Evolutionary conservation across 768 basidiomycete genomes (phyloP).

Genomic region (Psilocybe tampanensis): DNA sequence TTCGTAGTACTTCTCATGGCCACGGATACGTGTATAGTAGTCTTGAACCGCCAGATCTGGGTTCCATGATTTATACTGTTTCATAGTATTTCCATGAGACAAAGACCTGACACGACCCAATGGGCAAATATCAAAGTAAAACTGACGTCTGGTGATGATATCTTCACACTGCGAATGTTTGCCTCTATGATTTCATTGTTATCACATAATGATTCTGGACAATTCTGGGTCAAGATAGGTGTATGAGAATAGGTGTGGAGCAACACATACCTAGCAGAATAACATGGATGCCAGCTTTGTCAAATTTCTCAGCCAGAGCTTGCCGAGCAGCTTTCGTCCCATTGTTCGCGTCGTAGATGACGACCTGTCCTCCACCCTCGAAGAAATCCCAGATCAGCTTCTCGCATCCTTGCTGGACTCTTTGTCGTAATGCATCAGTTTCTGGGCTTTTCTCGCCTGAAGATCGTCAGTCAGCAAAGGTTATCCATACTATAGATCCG

Average conservation of each 20-base stretch:
- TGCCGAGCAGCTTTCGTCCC: slow-evolving; percentile 71
- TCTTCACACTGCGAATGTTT: slow-evolving; percentile 96
- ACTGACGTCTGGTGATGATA: slow-evolving; percentile 95
- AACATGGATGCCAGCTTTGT: slow-evolving; percentile 86
- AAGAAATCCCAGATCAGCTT: slow-evolving; percentile 90
- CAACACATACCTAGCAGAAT: slow-evolving; percentile 77
- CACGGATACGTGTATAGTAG: slow-evolving; percentile 86
- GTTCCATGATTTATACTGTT: slow-evolving; percentile 89
- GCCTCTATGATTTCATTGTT: slow-evolving; percentile 90
- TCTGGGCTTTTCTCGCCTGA: slow-evolving; percentile 78
- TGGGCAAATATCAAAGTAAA: not conserved
- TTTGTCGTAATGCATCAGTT: slow-evolving; percentile 75
- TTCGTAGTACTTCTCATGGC: slow-evolving; percentile 88
- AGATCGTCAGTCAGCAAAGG: not conserved
- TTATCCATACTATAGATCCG: not conserved
- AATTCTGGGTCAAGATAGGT: not conserved
- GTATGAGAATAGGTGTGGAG: not conserved
- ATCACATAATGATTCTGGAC: slow-evolving; percentile 85
- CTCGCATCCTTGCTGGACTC: slow-evolving; percentile 84
- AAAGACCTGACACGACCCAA: not conserved
- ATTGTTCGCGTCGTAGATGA: slow-evolving; percentile 99
- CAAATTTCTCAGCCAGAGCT: slow-evolving; percentile 81
- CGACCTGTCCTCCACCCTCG: slow-evolving; percentile 85
- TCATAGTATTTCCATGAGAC: not conserved
- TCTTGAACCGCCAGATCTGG: slow-evolving; percentile 91